phyloP scores from a whole-genome alignment of 441 rosid species.

The Lagerstroemia fauriei region DNA sequence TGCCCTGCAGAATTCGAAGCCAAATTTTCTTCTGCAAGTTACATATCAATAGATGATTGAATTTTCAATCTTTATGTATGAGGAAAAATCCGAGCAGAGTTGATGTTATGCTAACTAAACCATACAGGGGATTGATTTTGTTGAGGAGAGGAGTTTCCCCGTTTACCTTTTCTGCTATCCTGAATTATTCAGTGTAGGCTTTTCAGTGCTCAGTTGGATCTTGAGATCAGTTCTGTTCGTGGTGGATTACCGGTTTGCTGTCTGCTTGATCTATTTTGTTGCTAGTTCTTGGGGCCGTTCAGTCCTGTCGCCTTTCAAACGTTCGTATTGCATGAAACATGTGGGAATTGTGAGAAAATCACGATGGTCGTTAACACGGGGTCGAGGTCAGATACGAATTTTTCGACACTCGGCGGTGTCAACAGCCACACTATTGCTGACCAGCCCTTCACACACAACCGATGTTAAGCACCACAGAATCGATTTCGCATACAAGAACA shows the following conservation, averaged over 20 bases:
- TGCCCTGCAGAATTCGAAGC: not conserved
- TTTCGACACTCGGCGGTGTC: too few relatives aligned
- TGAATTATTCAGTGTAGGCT: not conserved
- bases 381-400: too few relatives aligned
- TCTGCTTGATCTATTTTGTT: too few relatives aligned
- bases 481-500: too few relatives aligned
- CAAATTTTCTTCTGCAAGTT: not conserved
- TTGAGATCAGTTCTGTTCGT: too few relatives aligned
- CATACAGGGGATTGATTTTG: not conserved
- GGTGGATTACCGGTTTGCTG: too few relatives aligned
- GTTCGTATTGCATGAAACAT: not conserved
- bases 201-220: not conserved
- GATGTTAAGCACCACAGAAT: too few relatives aligned
- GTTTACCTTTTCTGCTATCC: not conserved
- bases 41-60: not conserved
- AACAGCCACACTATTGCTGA: too few relatives aligned
- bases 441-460: too few relatives aligned
- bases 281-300: too few relatives aligned
- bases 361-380: not conserved
- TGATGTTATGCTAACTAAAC: not conserved
- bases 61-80: not conserved
- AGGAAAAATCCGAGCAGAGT: not conserved
- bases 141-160: not conserved
- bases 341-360: not conserved
- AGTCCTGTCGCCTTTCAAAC: not conserved